A percentile compares a stretch with the other conserved stretches of the same genome.
Evolutionary conservation across 2,329 filamentous ascomycete genomes (phyloP).

Genomic region (Colletotrichum horii): DNA sequence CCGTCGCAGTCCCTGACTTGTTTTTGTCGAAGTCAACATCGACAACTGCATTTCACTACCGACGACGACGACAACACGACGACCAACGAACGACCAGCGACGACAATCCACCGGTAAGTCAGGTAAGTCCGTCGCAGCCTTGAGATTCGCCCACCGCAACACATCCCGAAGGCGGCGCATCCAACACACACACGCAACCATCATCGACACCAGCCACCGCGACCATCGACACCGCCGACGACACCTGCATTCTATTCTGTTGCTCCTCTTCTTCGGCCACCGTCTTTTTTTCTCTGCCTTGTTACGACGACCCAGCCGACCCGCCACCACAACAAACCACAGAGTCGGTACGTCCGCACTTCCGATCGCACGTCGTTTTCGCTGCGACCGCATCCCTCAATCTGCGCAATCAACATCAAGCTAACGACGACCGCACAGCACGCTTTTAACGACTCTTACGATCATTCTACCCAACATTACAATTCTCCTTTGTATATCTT

Average conservation of each 20-base stretch:
- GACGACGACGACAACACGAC: conserved; percentile 15
- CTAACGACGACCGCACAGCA: conserved; percentile 3
- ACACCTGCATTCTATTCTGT: neutral
- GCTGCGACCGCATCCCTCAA: neutral
- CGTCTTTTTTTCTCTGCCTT: neutral
- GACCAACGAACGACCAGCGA: conserved; percentile 3
- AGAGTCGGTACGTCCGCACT: conserved; percentile 10
- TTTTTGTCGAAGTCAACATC: conserved; percentile 4
- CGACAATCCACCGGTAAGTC: conserved; percentile 4
- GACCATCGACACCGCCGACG: neutral
- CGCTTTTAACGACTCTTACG: conserved; percentile 13
- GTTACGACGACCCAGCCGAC: neutral
- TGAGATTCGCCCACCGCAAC: neutral
- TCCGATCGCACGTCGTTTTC: neutral
- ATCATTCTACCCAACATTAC: neutral
- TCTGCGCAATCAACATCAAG: neutral
- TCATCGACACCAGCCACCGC: neutral
- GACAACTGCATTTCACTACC: conserved; percentile 19
- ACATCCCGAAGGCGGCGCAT: neutral
- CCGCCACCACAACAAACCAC: neutral
- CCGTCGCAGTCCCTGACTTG: neutral
- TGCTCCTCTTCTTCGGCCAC: neutral
- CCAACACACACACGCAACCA: neutral
- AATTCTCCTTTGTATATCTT: conserved; percentile 18
- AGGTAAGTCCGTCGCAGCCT: neutral